A percentile compares a stretch with the other conserved stretches of the same genome.
phyloP scores from a whole-genome alignment of 78 protist species.

The Protostelium mycophagum region DNA sequence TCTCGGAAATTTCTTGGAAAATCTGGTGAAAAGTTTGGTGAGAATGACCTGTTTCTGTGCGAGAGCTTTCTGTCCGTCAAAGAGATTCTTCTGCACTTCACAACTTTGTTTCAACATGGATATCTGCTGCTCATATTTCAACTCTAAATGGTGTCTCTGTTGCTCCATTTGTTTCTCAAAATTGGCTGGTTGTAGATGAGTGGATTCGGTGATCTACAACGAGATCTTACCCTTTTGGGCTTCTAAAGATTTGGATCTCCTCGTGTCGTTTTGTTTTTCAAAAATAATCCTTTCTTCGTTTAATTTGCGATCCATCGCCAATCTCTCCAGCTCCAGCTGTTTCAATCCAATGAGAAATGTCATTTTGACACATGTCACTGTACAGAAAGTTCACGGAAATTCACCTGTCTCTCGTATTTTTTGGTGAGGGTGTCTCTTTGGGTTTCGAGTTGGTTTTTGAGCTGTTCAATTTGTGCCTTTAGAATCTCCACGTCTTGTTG shows the following conservation, averaged over 20 bases:
- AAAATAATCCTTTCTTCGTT: neutral
- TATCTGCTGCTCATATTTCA: neutral
- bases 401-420: neutral
- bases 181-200: too few relatives aligned
- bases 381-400: too few relatives aligned
- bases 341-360: neutral
- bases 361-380: too few relatives aligned
- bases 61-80: neutral
- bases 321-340: neutral
- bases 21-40: neutral
- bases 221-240: neutral
- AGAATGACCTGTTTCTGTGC: neutral
- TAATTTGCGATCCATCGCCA: neutral
- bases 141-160: neutral
- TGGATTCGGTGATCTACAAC: neutral
- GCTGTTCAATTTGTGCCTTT: neutral
- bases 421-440: neutral
- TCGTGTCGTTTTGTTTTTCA: neutral
- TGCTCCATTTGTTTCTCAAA: neutral
- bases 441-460: neutral
- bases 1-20: neutral
- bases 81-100: neutral
- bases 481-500: neutral
- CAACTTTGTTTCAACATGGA: neutral
- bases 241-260: neutral